Conservation (phyloP, 2,329 filamentous ascomycete species). For the Fonsecaea monophora region DNA sequence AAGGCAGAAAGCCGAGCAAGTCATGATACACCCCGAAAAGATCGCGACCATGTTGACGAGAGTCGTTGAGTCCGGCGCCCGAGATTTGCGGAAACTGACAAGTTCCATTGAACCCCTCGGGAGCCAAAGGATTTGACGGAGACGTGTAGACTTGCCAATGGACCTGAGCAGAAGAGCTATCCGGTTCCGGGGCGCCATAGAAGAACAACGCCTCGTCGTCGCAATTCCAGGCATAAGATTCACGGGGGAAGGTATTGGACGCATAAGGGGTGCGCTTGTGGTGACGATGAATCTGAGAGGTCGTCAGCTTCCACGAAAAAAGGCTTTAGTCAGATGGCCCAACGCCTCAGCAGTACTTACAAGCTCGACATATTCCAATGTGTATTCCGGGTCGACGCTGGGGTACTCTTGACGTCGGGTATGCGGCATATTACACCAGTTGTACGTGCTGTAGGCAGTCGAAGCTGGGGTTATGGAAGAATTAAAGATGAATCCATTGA, state of each 20-base stretch:
- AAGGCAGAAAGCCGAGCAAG: conserved; percentile 71
- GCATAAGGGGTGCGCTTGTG: conserved; percentile 85
- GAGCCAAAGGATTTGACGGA: conserved; percentile 69
- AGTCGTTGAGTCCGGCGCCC: conserved; percentile 72
- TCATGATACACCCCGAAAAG: conserved; percentile 77
- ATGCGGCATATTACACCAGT: conserved; percentile 90
- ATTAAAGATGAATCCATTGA: conserved; percentile 78
- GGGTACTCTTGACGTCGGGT: conserved; percentile 72
- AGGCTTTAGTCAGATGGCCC: not conserved
- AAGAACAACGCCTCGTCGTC: conserved; percentile 72
- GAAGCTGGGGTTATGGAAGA: conserved; percentile 64
- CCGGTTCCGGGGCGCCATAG: conserved; percentile 64
- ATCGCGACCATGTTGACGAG: conserved; percentile 77
- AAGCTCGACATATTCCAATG: conserved; percentile 77
- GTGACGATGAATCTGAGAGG: conserved; percentile 72
- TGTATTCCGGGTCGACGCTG: conserved; percentile 61
- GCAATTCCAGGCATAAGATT: conserved; percentile 76
- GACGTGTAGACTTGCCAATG: conserved; percentile 72
- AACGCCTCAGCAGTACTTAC: conserved; percentile 48
- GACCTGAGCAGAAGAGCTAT: conserved; percentile 58
- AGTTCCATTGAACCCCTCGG: conserved; percentile 71
- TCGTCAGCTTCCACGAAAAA: not conserved
- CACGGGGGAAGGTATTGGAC: conserved; percentile 75
- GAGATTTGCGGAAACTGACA: conserved; percentile 87
- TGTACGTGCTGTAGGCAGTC: conserved; percentile 68